Evolutionary conservation across 371 early-diverging fungal genomes (phyloP).

Genomic region (Chytridiales sp.): DNA sequence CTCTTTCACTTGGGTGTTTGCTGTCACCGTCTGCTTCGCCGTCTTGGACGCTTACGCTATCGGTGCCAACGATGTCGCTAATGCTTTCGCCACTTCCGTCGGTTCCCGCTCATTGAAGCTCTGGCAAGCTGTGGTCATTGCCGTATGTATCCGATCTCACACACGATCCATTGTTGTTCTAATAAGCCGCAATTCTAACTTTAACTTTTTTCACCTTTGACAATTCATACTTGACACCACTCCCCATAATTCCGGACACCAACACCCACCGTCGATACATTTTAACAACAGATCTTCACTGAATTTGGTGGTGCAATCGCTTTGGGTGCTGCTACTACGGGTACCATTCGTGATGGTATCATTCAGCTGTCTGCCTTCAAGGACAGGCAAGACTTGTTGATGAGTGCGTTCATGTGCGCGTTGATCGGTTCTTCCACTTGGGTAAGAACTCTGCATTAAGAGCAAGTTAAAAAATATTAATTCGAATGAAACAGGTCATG

Average conservation of each 20-base stretch:
- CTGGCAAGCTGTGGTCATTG: slow-evolving; percentile 67
- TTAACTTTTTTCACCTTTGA: too few species aligned
- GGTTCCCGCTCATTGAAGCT: slow-evolving; percentile 77
- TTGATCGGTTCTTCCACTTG: slow-evolving; percentile 74
- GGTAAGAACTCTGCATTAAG: too few species aligned
- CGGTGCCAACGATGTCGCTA: slow-evolving; percentile 87
- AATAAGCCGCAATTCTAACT: too few species aligned
- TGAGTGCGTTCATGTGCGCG: slow-evolving; percentile 83
- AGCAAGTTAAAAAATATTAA: too few species aligned
- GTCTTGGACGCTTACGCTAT: slow-evolving; percentile 48
- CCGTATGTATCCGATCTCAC: too few species aligned
- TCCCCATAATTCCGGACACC: too few species aligned
- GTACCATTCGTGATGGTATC: slow-evolving; percentile 76
- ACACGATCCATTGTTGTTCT: too few species aligned
- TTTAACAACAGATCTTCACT: too few species aligned
- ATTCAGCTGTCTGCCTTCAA: slow-evolving; percentile 54
- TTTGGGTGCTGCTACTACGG: slow-evolving; percentile 71
- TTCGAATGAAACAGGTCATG: too few species aligned
- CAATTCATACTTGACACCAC: too few species aligned
- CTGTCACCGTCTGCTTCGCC: slow-evolving; percentile 60
- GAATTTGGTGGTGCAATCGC: slow-evolving; percentile 75
- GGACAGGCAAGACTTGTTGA: slow-evolving; percentile 67
- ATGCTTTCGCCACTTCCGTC: slow-evolving; percentile 86
- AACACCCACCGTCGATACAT: too few species aligned
- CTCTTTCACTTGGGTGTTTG: slow-evolving; percentile 77